Evolutionary conservation across 2,329 filamentous ascomycete genomes (phyloP).

Genomic region (Sporothrix inflata): DNA sequence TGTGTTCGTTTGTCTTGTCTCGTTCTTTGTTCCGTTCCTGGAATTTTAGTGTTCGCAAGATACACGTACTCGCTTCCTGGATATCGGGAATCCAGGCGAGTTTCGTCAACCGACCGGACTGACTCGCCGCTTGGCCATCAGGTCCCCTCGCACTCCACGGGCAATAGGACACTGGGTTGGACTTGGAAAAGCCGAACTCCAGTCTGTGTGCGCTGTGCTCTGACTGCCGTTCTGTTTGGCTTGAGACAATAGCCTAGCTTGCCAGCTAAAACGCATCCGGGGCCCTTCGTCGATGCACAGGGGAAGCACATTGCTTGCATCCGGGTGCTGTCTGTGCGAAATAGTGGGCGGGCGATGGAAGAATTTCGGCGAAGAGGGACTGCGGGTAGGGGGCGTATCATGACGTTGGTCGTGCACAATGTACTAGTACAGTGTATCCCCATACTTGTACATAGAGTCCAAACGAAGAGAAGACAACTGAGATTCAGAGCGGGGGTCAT

Average conservation of each 20-base stretch:
- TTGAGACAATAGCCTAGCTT: background rate
- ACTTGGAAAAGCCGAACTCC: background rate
- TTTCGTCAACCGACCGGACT: background rate
- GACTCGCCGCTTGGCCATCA: background rate
- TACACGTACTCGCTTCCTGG: background rate
- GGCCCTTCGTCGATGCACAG: background rate
- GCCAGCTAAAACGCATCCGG: background rate
- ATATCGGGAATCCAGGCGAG: background rate
- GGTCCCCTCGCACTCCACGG: background rate
- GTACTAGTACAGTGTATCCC: background rate
- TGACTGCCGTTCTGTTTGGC: background rate
- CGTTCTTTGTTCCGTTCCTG: slow-evolving; percentile 1
- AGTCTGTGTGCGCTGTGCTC: background rate
- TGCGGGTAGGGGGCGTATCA: background rate
- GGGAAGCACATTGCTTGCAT: slow-evolving; percentile 1
- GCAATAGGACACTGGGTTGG: background rate
- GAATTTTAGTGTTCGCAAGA: background rate
- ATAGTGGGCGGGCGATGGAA: background rate
- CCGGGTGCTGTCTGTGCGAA: background rate
- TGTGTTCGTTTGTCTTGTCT: background rate
- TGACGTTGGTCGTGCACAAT: background rate
- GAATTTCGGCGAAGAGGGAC: background rate
- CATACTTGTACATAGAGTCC: background rate
- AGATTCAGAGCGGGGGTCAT: background rate
- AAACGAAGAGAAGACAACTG: background rate